Evolutionary conservation across 495 filamentous ascomycete species (phyloP).

Genomic region (Penicillium odoratum): DNA sequence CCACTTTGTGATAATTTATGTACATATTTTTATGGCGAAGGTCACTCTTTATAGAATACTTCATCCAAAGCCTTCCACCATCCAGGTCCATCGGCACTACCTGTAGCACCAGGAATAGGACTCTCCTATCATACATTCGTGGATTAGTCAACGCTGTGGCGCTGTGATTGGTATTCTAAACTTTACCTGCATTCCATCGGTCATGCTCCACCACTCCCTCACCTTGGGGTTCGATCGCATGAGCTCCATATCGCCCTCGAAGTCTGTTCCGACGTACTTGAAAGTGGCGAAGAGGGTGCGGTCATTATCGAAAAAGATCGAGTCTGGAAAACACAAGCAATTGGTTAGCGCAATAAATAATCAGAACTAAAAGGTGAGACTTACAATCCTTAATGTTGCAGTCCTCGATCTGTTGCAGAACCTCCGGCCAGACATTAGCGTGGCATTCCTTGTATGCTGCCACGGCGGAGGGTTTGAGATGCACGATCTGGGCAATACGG

Average conservation of each 20-base stretch:
- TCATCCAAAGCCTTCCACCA: conserved; percentile 76
- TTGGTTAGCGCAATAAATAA: neutral
- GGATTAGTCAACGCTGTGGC: neutral
- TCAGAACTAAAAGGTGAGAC: neutral
- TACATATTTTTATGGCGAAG: neutral
- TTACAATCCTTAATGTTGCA: conserved; percentile 72
- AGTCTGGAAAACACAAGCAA: conserved; percentile 45
- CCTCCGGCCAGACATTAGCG: conserved; percentile 71
- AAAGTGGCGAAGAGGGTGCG: conserved; percentile 69
- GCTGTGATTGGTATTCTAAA: neutral
- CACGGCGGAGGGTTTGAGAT: conserved; percentile 63
- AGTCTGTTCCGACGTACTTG: conserved; percentile 72
- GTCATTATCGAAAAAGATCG: conserved; percentile 67
- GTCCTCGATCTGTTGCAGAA: conserved; percentile 68
- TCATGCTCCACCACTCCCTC: conserved; percentile 77
- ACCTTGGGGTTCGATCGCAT: conserved; percentile 71
- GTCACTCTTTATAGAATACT: conserved; percentile 63
- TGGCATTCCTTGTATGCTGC: conserved; percentile 72
- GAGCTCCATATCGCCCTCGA: conserved; percentile 66
- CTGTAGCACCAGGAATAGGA: conserved; percentile 61
- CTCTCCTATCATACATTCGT: conserved; percentile 33
- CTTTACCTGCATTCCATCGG: conserved; percentile 67
- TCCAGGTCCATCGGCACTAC: conserved; percentile 60
- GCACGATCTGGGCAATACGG: conserved; percentile 67
- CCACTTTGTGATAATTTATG: neutral